Base-by-base conservation (phyloP, 345 rosid species). In the Linum tenue region DNA sequence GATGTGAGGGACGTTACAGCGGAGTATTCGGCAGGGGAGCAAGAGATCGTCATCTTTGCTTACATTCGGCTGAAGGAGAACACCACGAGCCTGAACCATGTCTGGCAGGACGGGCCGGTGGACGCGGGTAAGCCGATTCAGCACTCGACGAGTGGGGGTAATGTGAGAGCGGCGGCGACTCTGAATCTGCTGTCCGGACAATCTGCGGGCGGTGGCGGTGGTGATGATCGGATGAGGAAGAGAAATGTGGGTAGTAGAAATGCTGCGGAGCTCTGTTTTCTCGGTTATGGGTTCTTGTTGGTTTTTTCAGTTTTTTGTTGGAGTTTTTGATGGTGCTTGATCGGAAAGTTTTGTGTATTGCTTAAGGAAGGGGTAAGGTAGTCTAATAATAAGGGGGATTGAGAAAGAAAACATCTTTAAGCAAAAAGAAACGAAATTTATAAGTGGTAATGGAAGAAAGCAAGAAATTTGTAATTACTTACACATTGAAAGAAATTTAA, bases 101-200 rank as follows among this genome's bases (percentile, higher is more conserved):
- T 90, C 41, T 90, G 98, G 98, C 97, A 92, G 73, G 86, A 84
- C 36, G 97, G 98, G 4, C 70, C 85, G 10, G 64, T 92, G 43
- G 80, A 86, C 36, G 73, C 81, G 14, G 73, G 68, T 44, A 61
- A 56, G 36, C 91, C 79, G 11, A 48, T 69, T 55, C 14, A 53
- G 22, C 98, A 88, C 75, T 48, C 70, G 42, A 70, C 83, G 51
- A 63, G 79, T 40, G 98, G 90, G 9, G 65, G 82, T 44, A 86
- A 89, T 72, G 62, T 82, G 59, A 79, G 71, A 40, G 86, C 97
- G 60, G 22, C 65, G 77, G 90, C 88, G 14, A 79, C 88, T 9
- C 59, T 90, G 64, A 74, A 92, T 70, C 79, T 90, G 56, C 68
- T 82, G 41, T 84, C 97, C 4, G 92, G 96, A 1, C 60, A 68